Base-by-base conservation (phyloP, 306 rosid genomes). In the Sicyos edulis region DNA sequence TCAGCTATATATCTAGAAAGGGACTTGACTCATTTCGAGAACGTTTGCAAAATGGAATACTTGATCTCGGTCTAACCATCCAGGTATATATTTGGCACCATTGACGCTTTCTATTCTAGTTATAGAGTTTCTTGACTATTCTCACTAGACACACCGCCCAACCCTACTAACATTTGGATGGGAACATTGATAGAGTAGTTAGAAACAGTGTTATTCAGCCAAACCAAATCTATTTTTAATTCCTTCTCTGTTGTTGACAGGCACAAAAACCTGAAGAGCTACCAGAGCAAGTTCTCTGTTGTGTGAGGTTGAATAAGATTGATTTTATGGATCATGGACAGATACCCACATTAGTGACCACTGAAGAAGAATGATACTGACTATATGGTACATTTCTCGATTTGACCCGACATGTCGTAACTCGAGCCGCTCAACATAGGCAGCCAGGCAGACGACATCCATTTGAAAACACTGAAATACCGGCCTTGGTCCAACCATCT, bases 181-280 rank as follows among this genome's bases (percentile, higher is more conserved):
- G 10, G 49, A 44, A 4, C 21, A 61, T 64, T 64, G 70, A 64
- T 10, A 40, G 70, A 37, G 51, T 11, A 62, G 50, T 21, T 3
- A 34, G 9, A 37, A 34, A 32, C 14, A 63, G 52, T 40, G 53
- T 42, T 17, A 11, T 19, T 65, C 53, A 65, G 71, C 29, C 51
- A 71, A 54, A 34, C 51, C 75, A 54, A 13, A 22, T 53, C 17
- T 32, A 17, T 40, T 58, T 57, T 73, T 20, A 73, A 17, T 57
- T 42, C 44, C 40, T 49, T 29, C 10, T 73, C 29, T 59, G 76
- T 8, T 72, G 59, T 66, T 66, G 54, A 10, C 85, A 92, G 98
- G 97, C 98, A 80, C 98, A 92, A 78, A 92, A 92, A 75, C 81
- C 76, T 79, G 96, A 92, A 80, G 97, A 92, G 79, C 78, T 92